phyloP scores from a whole-genome alignment of 805 yeast species.

The Yamadazyma kitorensis region DNA sequence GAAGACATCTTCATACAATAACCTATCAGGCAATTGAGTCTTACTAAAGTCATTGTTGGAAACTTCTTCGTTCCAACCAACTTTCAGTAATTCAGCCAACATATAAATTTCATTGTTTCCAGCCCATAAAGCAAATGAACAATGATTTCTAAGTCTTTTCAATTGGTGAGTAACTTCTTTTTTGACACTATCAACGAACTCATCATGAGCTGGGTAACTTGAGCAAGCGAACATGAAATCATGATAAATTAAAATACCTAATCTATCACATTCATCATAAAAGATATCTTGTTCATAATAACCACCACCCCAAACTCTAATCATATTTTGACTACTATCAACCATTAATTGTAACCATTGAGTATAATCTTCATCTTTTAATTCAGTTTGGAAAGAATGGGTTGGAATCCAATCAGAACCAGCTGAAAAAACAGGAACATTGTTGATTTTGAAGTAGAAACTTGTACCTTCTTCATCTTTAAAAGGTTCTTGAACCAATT shows the following conservation, averaged over 20 bases:
- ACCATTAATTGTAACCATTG: slow-evolving; percentile 32
- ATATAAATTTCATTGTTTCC: slow-evolving; percentile 52
- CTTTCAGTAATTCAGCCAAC: slow-evolving; percentile 33
- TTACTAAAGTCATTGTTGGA: slow-evolving; percentile 25
- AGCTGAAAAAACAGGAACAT: slow-evolving; percentile 30
- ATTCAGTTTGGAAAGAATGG: slow-evolving; percentile 34
- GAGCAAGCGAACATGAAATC: slow-evolving; percentile 59
- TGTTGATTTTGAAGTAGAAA: slow-evolving; percentile 42
- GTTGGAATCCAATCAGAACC: slow-evolving; percentile 52
- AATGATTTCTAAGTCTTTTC: slow-evolving; percentile 36
- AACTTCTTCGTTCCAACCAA: slow-evolving; percentile 24
- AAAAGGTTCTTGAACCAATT: slow-evolving; percentile 34
- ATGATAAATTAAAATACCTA: slow-evolving; percentile 50
- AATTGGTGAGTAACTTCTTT: slow-evolving; percentile 39
- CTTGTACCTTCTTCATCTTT: slow-evolving; percentile 30
- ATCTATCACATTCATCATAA: slow-evolving; percentile 41
- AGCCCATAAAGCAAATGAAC: slow-evolving; percentile 36
- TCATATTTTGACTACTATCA: slow-evolving; percentile 41
- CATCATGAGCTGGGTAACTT: slow-evolving; percentile 43
- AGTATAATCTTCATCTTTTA: slow-evolving; percentile 31
- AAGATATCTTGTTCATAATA: slow-evolving; percentile 39
- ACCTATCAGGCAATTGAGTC: slow-evolving; percentile 42
- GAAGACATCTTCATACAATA: slow-evolving; percentile 35
- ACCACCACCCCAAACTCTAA: slow-evolving; percentile 52
- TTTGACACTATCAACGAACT: slow-evolving; percentile 30